Evolutionary conservation across 139 green algal genomes (phyloP).

Genomic region (Chlamydomonas applanata): DNA sequence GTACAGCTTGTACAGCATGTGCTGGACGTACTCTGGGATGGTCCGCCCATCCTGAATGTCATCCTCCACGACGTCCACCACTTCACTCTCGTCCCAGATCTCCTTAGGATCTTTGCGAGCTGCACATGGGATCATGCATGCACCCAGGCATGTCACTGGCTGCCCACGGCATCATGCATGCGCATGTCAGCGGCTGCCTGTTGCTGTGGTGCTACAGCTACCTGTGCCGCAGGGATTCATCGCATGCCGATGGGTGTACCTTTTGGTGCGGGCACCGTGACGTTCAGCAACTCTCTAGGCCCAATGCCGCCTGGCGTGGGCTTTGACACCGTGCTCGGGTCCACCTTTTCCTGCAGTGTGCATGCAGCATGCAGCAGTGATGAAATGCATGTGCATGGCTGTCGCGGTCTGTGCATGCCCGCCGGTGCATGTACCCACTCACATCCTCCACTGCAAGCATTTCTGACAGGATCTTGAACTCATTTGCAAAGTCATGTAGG

Average conservation of each 20-base stretch:
- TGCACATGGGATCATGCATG: slow-evolving; percentile 14
- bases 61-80: slow-evolving; percentile 44
- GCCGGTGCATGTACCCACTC: too few species aligned
- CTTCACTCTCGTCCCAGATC: slow-evolving; percentile 54
- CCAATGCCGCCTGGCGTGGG: slow-evolving; percentile 45
- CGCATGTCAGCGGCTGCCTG: neutral
- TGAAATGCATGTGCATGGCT: too few species aligned
- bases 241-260: too few species aligned
- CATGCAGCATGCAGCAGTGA: too few species aligned
- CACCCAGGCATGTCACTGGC: neutral
- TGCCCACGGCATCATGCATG: slow-evolving; percentile 12
- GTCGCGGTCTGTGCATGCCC: too few species aligned
- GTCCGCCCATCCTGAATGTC: slow-evolving; percentile 52
- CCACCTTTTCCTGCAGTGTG: neutral
- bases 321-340: slow-evolving; percentile 8
- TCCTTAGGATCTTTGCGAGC: slow-evolving; percentile 48
- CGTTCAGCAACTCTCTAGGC: slow-evolving; percentile 45
- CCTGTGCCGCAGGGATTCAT: too few species aligned
- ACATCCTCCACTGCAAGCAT: too few species aligned
- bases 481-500: slow-evolving; percentile 17
- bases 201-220: too few species aligned
- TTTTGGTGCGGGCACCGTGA: slow-evolving; percentile 48
- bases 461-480: slow-evolving; percentile 32
- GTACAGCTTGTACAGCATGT: too few species aligned
- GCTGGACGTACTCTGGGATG: slow-evolving; percentile 46